These are phyloP conservation scores for Rhodotorula toruloides DNA, from an alignment of 768 basidiomycete species.

Conservation along the genomic window DNA sequence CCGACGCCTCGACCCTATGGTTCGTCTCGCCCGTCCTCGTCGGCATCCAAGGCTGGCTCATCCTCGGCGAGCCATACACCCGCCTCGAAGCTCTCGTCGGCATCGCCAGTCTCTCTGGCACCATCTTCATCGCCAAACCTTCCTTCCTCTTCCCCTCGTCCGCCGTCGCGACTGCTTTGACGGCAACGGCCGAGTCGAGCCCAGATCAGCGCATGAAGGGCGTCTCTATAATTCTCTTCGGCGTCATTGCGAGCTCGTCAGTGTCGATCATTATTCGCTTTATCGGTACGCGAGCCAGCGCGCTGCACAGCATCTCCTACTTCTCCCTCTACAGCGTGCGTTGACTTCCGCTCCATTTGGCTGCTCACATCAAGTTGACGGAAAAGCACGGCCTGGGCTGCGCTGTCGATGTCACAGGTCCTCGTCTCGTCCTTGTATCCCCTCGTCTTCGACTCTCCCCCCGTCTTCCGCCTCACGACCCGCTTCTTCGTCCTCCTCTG, in stretches of 20 bases:
- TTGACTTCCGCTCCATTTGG: too few relatives aligned
- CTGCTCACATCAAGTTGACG: too few relatives aligned
- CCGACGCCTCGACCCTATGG: conserved; percentile 69
- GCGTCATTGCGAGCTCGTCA: conserved; percentile 62
- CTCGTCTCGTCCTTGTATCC: conserved; percentile 40
- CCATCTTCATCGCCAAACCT: conserved; percentile 75
- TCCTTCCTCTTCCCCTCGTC: conserved; percentile 56
- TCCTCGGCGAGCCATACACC: conserved; percentile 41
- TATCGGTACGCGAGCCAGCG: conserved; percentile 69
- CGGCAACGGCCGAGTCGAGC: conserved; percentile 9
- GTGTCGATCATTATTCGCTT: conserved; percentile 61
- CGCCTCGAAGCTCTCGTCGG: conserved; percentile 36
- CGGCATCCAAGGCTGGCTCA: conserved; percentile 38
- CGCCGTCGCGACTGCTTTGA: not conserved
- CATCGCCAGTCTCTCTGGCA: conserved; percentile 67
- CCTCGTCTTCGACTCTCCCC: conserved; percentile 33
- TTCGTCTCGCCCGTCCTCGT: conserved; percentile 66
- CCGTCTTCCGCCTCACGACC: conserved; percentile 42
- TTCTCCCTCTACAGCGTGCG: conserved; percentile 57
- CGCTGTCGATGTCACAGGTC: conserved; percentile 10
- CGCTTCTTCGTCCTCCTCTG: conserved; percentile 30
- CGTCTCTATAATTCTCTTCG: conserved; percentile 56
- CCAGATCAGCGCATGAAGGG: conserved; percentile 25
- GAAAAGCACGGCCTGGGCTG: too few relatives aligned
- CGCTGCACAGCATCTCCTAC: conserved; percentile 65